These are phyloP conservation scores for Vigna angularis DNA, from an alignment of 306 rosid genomes.

Conservation along the genomic window DNA sequence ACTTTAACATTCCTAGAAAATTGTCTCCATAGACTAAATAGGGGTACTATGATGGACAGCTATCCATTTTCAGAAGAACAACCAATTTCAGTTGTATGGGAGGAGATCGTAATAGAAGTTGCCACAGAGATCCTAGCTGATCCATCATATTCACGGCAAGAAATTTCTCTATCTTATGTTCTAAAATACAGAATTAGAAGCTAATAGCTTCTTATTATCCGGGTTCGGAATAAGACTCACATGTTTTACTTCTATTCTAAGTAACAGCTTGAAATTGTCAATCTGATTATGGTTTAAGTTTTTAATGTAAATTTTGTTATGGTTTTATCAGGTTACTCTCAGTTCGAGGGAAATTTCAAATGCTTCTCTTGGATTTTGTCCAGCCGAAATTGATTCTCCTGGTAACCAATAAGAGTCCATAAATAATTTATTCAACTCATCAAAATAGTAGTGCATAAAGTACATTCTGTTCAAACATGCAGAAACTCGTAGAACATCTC, in stretches of 20 bases:
- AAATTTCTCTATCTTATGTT: slow-evolving; percentile 11
- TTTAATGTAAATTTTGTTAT: slow-evolving; percentile 14
- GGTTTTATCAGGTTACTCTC: slow-evolving; percentile 60
- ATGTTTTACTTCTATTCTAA: neutral
- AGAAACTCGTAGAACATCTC: slow-evolving; percentile 86
- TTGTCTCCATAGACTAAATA: slow-evolving; percentile 38
- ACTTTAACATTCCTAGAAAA: neutral
- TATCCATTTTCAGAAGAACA: slow-evolving; percentile 91
- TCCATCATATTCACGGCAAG: slow-evolving; percentile 74
- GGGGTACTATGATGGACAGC: slow-evolving; percentile 52
- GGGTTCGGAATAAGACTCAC: neutral
- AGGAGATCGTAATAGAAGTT: slow-evolving; percentile 67
- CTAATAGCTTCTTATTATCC: neutral
- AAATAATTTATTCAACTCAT: slow-evolving; percentile 20
- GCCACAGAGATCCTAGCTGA: slow-evolving; percentile 76
- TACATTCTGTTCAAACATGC: slow-evolving; percentile 48
- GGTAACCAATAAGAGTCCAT: slow-evolving; percentile 52
- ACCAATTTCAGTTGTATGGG: slow-evolving; percentile 88
- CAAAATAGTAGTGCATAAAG: slow-evolving; percentile 23
- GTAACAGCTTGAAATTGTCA: neutral
- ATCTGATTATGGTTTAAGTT: neutral
- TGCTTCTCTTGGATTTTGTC: slow-evolving; percentile 81
- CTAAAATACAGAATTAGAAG: neutral
- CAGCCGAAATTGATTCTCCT: slow-evolving; percentile 82
- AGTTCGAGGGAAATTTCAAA: slow-evolving; percentile 73